Conservation (phyloP, 371 early-diverging fungal species). For the Enterospora canceri region DNA sequence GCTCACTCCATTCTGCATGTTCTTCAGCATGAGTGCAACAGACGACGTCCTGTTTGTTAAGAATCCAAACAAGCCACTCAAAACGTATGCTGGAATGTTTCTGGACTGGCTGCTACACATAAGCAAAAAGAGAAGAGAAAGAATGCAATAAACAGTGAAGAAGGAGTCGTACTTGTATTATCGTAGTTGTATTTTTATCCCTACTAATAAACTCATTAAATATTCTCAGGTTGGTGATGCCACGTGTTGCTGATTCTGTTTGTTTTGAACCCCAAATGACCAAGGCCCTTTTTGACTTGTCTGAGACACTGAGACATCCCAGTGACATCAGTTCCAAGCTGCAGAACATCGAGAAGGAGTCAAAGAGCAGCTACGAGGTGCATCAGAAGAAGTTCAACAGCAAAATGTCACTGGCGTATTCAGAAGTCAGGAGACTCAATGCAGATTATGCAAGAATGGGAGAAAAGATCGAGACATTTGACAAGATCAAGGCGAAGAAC, state of each 20-base stretch:
- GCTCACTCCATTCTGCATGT: slow-evolving; percentile 55
- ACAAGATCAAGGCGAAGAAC: slow-evolving; percentile 12
- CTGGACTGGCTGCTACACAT: slow-evolving; percentile 5
- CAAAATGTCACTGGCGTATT: slow-evolving; percentile 13
- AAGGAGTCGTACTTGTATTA: no score
- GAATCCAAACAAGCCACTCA: not conserved
- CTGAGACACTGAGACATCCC: slow-evolving; percentile 37
- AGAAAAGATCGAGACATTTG: slow-evolving; percentile 12
- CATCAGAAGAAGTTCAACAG: slow-evolving; percentile 7
- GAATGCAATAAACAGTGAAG: not conserved
- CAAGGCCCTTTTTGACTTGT: slow-evolving; percentile 27
- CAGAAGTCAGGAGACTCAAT: slow-evolving; percentile 8
- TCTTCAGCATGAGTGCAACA: slow-evolving; percentile 55
- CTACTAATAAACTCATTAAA: not conserved
- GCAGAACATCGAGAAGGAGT: slow-evolving; percentile 4
- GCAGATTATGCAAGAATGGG: slow-evolving; percentile 5
- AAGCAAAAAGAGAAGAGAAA: slow-evolving; percentile 1
- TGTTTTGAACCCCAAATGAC: slow-evolving; percentile 16
- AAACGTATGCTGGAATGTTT: slow-evolving; percentile 16
- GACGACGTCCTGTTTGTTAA: slow-evolving; percentile 46
- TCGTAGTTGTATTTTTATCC: not conserved
- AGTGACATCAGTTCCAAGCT: slow-evolving; percentile 40
- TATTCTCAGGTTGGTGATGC: not conserved
- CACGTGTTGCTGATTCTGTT: not conserved
- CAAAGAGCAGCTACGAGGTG: slow-evolving; percentile 10